Base-by-base conservation (phyloP, 345 rosid species). In the Eucalyptus sp. region DNA sequence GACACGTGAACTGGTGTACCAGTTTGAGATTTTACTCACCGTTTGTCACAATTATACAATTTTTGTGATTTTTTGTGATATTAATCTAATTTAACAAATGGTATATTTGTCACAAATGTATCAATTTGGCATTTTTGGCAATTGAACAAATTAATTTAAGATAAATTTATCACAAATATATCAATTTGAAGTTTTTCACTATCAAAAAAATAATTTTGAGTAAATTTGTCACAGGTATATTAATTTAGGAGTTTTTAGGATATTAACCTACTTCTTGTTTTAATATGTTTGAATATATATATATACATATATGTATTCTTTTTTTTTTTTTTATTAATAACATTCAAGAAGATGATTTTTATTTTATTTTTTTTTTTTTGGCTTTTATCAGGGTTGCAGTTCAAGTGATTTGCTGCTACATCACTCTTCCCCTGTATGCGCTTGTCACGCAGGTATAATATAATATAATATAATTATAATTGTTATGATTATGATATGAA, bases 381-480 rank as follows among this genome's bases (percentile, higher is more conserved):
- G n/a, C 27, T 71, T 41, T 87, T 64, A 89, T 17, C 92, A 96
- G 98, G 91, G 93, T 95, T 89, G 87, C 92, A 41, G 95, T 97
- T 88, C 98, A 95, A 88, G 88, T 93, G 51, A 52, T 95, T 87
- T 93, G 96, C 93, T 94, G 96, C 89, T 95, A 96, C 90, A 94
- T 96, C 89, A 96, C 99, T 49, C 94, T 96, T 88, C 98, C 99
- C 76, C 96, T 96, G 14, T 96, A 96, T 91, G 98, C 98, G 52
- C 91, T 96, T 86, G 98, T 96, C 79, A 96, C 96, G 27, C 99
- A 96, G 94, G 95, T 93, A 89, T 15, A 9, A 8, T 4, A 27
- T 85, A 31, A 18, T 8, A 33, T 31, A 33, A 18, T 33, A 68
- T 60, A 62, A 76, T 76, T 11, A 12, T 3, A 20, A 2, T 41